Percentiles rank a stretch among this genome's conserved stretches.
Evolutionary conservation across 192 early-diverging fungal species (phyloP).

Genomic region (Podila epicladia): DNA sequence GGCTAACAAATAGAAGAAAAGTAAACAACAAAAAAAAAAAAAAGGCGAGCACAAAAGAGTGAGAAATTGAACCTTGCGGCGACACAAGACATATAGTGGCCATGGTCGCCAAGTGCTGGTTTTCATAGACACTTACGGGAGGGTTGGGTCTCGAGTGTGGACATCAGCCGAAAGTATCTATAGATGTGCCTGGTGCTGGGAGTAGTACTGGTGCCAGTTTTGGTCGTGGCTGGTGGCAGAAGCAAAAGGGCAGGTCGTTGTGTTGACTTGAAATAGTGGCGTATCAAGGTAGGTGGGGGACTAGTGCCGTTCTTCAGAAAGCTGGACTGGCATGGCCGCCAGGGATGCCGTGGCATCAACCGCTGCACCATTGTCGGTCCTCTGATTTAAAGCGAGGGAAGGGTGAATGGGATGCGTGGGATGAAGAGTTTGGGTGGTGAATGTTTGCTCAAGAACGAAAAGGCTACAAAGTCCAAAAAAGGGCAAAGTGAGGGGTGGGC

Average conservation of each 20-base stretch:
- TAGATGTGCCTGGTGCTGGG: neutral
- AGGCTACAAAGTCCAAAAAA: too few relatives aligned
- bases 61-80: neutral
- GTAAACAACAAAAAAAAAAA: neutral
- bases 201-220: neutral
- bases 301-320: neutral
- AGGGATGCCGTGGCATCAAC: slow-evolving; percentile 31
- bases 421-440: neutral
- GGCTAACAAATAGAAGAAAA: slow-evolving; percentile 1
- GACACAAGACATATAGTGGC: neutral
- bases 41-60: neutral
- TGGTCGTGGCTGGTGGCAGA: neutral
- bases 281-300: neutral
- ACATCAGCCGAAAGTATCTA: slow-evolving; percentile 14
- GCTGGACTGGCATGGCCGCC: slow-evolving; percentile 16
- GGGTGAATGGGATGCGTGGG: neutral
- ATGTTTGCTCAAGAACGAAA: too few relatives aligned
- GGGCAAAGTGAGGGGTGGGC: too few relatives aligned
- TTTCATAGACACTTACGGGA: slow-evolving; percentile 2
- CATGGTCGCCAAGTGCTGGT: neutral
- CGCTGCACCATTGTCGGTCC: slow-evolving; percentile 28
- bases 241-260: neutral
- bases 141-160: slow-evolving; percentile 10
- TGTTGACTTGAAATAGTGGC: slow-evolving; percentile 1
- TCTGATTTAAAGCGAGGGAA: neutral